phyloP scores from a whole-genome alignment of 2,329 filamentous ascomycete genomes.

The Beauveria sp. region DNA sequence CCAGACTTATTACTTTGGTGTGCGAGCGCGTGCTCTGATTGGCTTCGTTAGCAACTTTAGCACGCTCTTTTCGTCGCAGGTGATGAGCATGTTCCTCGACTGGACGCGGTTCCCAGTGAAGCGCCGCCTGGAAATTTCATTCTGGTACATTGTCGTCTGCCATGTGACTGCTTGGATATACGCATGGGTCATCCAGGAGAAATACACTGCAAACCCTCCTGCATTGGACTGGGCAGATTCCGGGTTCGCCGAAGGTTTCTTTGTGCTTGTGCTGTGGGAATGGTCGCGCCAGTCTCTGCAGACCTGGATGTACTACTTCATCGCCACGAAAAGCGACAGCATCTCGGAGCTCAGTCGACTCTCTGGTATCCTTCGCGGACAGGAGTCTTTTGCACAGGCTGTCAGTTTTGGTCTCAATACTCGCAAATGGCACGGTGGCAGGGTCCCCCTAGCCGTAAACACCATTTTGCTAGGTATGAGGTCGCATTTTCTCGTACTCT shows the following conservation, averaged over 20 bases:
- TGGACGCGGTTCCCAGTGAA: slow-evolving; percentile 29
- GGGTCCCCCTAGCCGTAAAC: slow-evolving; percentile 31
- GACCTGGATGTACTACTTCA: slow-evolving; percentile 49
- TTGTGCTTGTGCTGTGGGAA: slow-evolving; percentile 39
- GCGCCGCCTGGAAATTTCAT: slow-evolving; percentile 33
- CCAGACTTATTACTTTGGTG: slow-evolving; percentile 31
- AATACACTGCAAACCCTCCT: slow-evolving; percentile 35
- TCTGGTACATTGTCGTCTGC: slow-evolving; percentile 35
- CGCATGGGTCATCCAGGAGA: slow-evolving; percentile 44
- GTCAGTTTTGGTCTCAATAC: slow-evolving; percentile 33
- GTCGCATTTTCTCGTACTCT: background rate
- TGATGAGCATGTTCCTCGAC: slow-evolving; percentile 37
- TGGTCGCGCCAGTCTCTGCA: slow-evolving; percentile 45
- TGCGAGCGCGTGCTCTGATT: slow-evolving; percentile 38
- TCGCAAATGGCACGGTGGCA: slow-evolving; percentile 27
- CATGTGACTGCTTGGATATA: slow-evolving; percentile 44
- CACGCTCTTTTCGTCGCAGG: slow-evolving; percentile 33
- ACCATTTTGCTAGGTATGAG: slow-evolving; percentile 29
- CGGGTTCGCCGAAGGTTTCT: slow-evolving; percentile 39
- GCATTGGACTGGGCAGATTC: slow-evolving; percentile 32
- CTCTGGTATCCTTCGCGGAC: slow-evolving; percentile 31
- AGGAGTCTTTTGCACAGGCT: slow-evolving; percentile 34
- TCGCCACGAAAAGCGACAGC: slow-evolving; percentile 47
- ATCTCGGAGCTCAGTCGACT: slow-evolving; percentile 42
- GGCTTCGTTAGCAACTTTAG: slow-evolving; percentile 32